Percentiles rank a stretch among this genome's conserved stretches.
Evolutionary conservation across 768 basidiomycete genomes (phyloP).

Genomic region (Tremella yokohamensis): DNA sequence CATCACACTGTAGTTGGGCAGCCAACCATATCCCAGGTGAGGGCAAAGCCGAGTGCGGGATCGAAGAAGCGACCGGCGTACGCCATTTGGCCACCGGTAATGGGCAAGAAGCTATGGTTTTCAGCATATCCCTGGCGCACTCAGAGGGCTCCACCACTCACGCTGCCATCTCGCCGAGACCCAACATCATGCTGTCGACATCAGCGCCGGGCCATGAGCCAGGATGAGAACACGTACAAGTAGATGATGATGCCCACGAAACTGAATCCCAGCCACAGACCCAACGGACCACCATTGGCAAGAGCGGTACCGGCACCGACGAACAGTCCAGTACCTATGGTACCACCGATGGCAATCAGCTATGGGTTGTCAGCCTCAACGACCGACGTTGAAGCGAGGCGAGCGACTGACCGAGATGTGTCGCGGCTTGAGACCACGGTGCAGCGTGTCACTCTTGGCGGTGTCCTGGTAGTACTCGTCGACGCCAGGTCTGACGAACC

Average conservation of each 20-base stretch:
- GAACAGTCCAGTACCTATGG: conserved; percentile 4
- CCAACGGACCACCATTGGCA: conserved; percentile 1
- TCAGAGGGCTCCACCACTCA: too few relatives aligned
- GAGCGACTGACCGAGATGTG: neutral
- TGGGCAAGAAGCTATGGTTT: conserved; percentile 29
- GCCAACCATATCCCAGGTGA: conserved; percentile 31
- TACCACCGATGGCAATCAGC: conserved; percentile 3
- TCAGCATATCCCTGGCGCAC: too few relatives aligned
- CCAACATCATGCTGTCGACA: conserved; percentile 51
- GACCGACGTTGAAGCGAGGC: too few relatives aligned
- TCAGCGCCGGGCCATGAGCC: too few relatives aligned
- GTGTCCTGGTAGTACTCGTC: too few relatives aligned
- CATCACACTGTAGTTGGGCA: neutral
- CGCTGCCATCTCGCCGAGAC: conserved; percentile 41
- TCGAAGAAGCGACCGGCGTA: conserved; percentile 56
- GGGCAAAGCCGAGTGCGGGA: conserved; percentile 55
- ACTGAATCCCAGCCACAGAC: conserved; percentile 1
- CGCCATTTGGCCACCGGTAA: conserved; percentile 45
- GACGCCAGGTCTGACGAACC: too few relatives aligned
- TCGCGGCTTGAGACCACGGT: neutral
- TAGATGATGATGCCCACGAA: neutral
- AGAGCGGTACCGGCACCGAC: conserved; percentile 1
- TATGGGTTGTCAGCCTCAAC: neutral
- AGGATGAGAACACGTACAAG: neutral
- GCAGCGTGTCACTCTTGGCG: too few relatives aligned